Conservation (phyloP, 768 basidiomycete species). For the Boletus rubropictus region DNA sequence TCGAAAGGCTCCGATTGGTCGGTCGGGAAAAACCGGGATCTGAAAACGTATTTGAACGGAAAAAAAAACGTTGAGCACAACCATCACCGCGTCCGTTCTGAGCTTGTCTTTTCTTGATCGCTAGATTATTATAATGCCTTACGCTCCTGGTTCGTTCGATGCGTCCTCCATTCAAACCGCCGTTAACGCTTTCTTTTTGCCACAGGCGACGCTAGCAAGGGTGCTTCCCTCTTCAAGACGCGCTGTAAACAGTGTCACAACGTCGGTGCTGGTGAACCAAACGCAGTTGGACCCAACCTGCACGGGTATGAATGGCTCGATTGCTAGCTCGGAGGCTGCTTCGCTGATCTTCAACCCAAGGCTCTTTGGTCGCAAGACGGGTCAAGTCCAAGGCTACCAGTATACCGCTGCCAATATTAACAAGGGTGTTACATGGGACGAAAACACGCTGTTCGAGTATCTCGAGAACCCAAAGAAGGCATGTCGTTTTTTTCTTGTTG, state of each 20-base stretch:
- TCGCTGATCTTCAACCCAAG: conserved; percentile 32
- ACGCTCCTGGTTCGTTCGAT: conserved; percentile 34
- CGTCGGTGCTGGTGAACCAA: conserved; percentile 62
- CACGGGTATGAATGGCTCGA: conserved; percentile 59
- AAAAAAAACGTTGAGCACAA: background rate
- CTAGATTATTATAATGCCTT: conserved; percentile 36
- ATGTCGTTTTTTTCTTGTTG: conserved; percentile 7
- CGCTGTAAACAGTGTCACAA: conserved; percentile 95
- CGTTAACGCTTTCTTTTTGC: background rate
- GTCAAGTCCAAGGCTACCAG: conserved; percentile 78
- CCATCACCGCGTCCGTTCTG: conserved; percentile 4
- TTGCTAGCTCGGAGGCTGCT: background rate
- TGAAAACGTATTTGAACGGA: conserved; percentile 13
- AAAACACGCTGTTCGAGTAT: conserved; percentile 90
- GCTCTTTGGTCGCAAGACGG: conserved; percentile 80
- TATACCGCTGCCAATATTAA: conserved; percentile 95
- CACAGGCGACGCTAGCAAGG: conserved; percentile 80
- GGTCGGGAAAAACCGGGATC: conserved; percentile 29
- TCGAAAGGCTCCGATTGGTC: conserved; percentile 20
- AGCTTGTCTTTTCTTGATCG: background rate
- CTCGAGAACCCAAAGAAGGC: conserved; percentile 98
- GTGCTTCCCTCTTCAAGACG: conserved; percentile 94
- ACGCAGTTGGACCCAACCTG: conserved; percentile 95
- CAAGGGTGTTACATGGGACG: conserved; percentile 86
- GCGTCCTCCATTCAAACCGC: background rate